Evolutionary conservation across 306 rosid genomes (phyloP).

Genomic region (Ochetophila trinervis): DNA sequence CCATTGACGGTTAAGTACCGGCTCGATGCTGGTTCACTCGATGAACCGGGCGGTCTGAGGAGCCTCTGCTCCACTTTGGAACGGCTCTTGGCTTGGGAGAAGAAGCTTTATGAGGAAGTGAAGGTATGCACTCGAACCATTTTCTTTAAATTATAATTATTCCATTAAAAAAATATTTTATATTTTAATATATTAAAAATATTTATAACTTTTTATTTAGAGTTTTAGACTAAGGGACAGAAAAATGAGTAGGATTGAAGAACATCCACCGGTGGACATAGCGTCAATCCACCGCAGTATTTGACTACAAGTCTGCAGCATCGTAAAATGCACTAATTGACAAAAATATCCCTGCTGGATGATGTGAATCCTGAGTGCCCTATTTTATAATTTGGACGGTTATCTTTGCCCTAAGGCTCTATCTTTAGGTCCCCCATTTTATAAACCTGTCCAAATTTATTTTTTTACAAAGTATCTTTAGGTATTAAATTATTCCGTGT

Average conservation of each 20-base stretch:
- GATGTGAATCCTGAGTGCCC: constrained; percentile 1
- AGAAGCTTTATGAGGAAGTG: constrained; percentile 88
- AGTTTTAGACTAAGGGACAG: constrained; percentile 28
- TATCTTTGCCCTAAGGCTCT: constrained; percentile 11
- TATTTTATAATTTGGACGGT: constrained; percentile 25
- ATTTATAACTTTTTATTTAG: constrained; percentile 14
- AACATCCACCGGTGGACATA: constrained; percentile 13
- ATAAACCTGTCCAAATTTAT: too few relatives aligned
- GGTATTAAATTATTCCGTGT: not conserved
- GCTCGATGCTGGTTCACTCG: constrained; percentile 60
- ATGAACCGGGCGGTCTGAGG: constrained; percentile 59
- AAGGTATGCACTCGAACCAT: constrained; percentile 49
- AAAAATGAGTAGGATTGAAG: constrained; percentile 13
- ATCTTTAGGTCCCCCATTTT: too few relatives aligned
- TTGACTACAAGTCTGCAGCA: constrained; percentile 32
- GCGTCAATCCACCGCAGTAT: constrained; percentile 47
- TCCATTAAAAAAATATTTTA: not conserved
- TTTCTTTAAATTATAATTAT: not conserved
- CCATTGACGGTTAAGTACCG: constrained; percentile 86
- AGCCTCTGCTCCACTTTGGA: constrained; percentile 88
- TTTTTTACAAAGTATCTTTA: constrained; percentile 6
- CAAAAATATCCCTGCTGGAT: constrained; percentile 32
- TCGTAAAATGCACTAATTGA: constrained; percentile 28
- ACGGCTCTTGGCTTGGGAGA: constrained; percentile 96
- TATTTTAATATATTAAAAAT: not conserved